Percentiles rank a stretch among this genome's conserved stretches.
Evolutionary conservation across 2,329 filamentous ascomycete species (phyloP).

Genomic region (Penicillium vulpinum): DNA sequence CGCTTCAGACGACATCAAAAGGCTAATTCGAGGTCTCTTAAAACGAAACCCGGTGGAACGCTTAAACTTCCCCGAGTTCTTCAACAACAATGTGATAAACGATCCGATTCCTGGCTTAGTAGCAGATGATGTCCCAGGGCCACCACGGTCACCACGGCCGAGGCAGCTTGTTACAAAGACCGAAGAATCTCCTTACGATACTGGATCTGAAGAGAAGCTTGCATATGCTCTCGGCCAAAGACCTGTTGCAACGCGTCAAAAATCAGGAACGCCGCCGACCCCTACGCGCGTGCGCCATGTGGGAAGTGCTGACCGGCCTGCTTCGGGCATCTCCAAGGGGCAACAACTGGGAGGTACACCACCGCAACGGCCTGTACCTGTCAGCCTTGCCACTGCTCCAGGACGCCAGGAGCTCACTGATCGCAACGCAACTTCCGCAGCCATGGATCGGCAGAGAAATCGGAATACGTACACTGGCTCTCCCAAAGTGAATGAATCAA

Average conservation of each 20-base stretch:
- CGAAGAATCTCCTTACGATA: slow-evolving; percentile 26
- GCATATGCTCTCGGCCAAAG: slow-evolving; percentile 36
- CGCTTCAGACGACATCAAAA: slow-evolving; percentile 75
- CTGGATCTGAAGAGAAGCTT: slow-evolving; percentile 23
- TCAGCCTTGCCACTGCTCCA: slow-evolving; percentile 43
- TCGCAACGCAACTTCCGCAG: slow-evolving; percentile 37
- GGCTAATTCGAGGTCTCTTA: slow-evolving; percentile 74
- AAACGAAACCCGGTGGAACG: slow-evolving; percentile 84
- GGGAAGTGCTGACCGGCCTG: slow-evolving; percentile 36
- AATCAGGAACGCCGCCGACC: slow-evolving; percentile 31
- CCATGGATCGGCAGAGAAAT: slow-evolving; percentile 65
- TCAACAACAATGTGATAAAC: slow-evolving; percentile 70
- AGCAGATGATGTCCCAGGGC: slow-evolving; percentile 62
- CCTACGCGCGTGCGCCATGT: slow-evolving; percentile 33
- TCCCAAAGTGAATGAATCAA: slow-evolving; percentile 44
- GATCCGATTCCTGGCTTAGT: slow-evolving; percentile 77
- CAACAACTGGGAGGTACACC: slow-evolving; percentile 26
- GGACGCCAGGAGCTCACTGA: slow-evolving; percentile 42
- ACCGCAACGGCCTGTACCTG: slow-evolving; percentile 34
- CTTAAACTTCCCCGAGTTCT: slow-evolving; percentile 83
- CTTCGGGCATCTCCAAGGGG: slow-evolving; percentile 27
- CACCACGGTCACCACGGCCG: slow-evolving; percentile 17
- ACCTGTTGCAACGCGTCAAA: slow-evolving; percentile 35
- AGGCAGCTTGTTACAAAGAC: slow-evolving; percentile 17
- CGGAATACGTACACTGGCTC: slow-evolving; percentile 49